Evolutionary conservation across 306 rosid species (phyloP).

Genomic region (Vicia sativa): DNA sequence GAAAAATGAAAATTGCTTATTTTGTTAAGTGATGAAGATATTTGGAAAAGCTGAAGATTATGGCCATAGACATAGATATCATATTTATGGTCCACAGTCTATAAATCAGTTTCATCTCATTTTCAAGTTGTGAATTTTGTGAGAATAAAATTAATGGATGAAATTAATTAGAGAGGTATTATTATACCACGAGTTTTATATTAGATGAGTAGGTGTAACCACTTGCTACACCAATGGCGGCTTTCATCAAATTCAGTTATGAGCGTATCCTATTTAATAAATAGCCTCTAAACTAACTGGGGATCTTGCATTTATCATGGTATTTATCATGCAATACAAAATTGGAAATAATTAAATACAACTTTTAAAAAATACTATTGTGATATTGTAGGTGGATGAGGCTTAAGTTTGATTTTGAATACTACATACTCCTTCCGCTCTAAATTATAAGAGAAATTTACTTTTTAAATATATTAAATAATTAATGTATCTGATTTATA

Average conservation of each 20-base stretch:
- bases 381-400: too few relatives aligned
- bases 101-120: neutral
- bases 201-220: slow-evolving; percentile 12
- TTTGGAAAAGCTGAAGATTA: slow-evolving; percentile 9
- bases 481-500: too few relatives aligned
- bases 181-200: neutral
- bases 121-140: neutral
- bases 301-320: slow-evolving; percentile 28
- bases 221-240: neutral
- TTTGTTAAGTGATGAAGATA: neutral
- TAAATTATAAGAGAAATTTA: too few relatives aligned
- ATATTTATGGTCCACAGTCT: neutral
- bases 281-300: neutral
- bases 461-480: too few relatives aligned
- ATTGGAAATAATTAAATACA: too few relatives aligned
- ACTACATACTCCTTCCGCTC: too few relatives aligned
- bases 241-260: slow-evolving; percentile 5
- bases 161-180: neutral
- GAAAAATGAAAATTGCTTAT: neutral
- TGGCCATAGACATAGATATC: neutral
- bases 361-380: too few relatives aligned
- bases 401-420: too few relatives aligned
- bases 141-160: slow-evolving; percentile 8
- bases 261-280: slow-evolving; percentile 7
- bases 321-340: neutral